Evolutionary conservation across 345 rosid genomes (phyloP), one percentile per base, ranked within the genome.

Genomic region (Durio zibethinus): DNA sequence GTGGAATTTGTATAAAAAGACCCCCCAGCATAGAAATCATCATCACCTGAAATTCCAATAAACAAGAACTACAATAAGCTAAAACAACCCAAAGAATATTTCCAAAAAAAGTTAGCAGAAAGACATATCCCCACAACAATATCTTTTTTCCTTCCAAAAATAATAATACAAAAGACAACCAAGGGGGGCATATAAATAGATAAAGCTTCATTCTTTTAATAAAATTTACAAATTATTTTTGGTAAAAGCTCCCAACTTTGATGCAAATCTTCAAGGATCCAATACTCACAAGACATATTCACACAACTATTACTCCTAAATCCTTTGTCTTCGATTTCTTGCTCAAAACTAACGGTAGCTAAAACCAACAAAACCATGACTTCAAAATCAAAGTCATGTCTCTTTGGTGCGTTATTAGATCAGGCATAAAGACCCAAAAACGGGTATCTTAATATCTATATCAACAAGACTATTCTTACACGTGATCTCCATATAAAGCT

Each of bases 11-110:
- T 38, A 38, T 77, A 79, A 73, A 86, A 78, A 11, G 89, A 87
- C 2, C 86, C 87, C 53, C 85, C 87, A 43, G 88, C 76, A 81
- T 78, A 83, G 84, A 91, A 85, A 68, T 91, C 90, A 89, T 83
- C 90, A 18, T 87, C 93, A 16, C 93, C 96, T 91, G 85, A 54
- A 86, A 83, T 67, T 65, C 54, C 74, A 78, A 80, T 31, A 31
- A 71, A 73, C 48, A 84, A 56, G 4, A 80, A 72, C 54, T 18
- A 4, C 12, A 48, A 73, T 80, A 33, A 78, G 76, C 59, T 45
- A 82, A 80, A 62, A 50, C 25, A 36, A 33, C 76, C 31, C 20
- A 31, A 47, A 15, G 31, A 15, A 60, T 23, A 60, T 29, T 29
- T 40, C 18, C 40, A 54, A 63, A 10, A 45, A 16, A 27, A 1